phyloP scores from a whole-genome alignment of 73 alveolate genomes.

The Effrenium voratum region DNA sequence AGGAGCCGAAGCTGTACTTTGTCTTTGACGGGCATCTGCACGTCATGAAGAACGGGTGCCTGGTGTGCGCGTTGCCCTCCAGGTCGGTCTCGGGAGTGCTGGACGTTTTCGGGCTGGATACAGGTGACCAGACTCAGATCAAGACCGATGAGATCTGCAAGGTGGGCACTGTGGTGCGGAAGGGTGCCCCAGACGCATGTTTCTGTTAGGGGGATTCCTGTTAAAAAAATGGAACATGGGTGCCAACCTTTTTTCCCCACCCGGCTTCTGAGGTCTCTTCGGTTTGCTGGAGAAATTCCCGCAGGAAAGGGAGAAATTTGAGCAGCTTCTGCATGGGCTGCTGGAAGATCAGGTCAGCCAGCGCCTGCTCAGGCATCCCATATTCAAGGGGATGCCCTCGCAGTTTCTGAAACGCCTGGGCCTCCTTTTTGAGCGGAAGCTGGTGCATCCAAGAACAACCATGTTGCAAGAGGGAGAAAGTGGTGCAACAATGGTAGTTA shows the following conservation, averaged over 20 bases:
- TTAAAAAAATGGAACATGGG: no score
- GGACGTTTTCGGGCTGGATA: conserved; percentile 33
- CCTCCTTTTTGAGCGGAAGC: conserved; percentile 21
- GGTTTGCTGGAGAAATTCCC: conserved; percentile 14
- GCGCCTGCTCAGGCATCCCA: conserved; percentile 35
- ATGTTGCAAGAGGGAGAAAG: conserved; percentile 11
- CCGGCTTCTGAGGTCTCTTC: neutral
- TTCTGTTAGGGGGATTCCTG: neutral
- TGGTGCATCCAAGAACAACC: neutral
- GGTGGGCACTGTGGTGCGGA: conserved; percentile 29
- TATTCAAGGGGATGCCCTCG: conserved; percentile 45
- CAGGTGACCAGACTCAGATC: conserved; percentile 6
- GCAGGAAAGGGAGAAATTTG: conserved; percentile 13
- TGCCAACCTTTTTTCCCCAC: no score
- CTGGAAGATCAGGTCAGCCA: conserved; percentile 37
- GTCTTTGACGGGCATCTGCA: conserved; percentile 37
- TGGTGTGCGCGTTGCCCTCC: conserved; percentile 22
- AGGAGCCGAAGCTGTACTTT: conserved; percentile 18
- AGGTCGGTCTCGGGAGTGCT: conserved; percentile 18
- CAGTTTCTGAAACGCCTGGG: conserved; percentile 2
- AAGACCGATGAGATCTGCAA: conserved; percentile 50
- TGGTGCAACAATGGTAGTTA: conserved; percentile 37
- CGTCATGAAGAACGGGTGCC: conserved; percentile 48
- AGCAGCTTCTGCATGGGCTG: conserved; percentile 5
- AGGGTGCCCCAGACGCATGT: neutral